Conservation (phyloP, 2,329 filamentous ascomycete genomes). For the Drechslerella dactyloides region DNA sequence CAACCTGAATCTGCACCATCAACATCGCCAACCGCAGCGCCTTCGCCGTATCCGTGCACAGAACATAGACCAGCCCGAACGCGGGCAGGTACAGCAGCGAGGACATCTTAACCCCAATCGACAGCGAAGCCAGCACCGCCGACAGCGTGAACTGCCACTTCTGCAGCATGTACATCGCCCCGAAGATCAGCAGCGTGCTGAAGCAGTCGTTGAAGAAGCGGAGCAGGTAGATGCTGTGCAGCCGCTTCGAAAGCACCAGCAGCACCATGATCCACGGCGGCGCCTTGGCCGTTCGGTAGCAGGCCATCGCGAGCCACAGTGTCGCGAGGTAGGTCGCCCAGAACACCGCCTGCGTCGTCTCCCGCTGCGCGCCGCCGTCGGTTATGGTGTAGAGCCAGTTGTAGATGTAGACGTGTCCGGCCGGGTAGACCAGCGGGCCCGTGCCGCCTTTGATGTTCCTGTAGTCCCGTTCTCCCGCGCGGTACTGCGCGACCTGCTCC, state of each 20-base stretch:
- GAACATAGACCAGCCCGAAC: conserved; percentile 75
- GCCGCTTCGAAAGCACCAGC: conserved; percentile 83
- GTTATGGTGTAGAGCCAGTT: conserved; percentile 79
- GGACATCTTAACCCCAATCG: conserved; percentile 94
- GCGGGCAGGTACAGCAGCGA: conserved; percentile 82
- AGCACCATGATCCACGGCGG: conserved; percentile 88
- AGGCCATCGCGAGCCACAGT: conserved; percentile 77
- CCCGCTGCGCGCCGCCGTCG: conserved; percentile 74
- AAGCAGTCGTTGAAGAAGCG: conserved; percentile 96
- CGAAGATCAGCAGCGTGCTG: conserved; percentile 81
- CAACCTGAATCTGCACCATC: conserved; percentile 78
- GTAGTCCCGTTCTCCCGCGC: conserved; percentile 87
- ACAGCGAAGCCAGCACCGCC: conserved; percentile 74
- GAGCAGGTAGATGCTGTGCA: conserved; percentile 92
- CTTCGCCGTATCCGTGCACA: conserved; percentile 67
- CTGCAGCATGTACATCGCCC: conserved; percentile 80
- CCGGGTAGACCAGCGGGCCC: conserved; percentile 93
- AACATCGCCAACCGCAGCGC: conserved; percentile 73
- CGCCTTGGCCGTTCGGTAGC: conserved; percentile 76
- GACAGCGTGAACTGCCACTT: conserved; percentile 75
- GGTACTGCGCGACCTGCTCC: conserved; percentile 82
- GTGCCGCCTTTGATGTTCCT: conserved; percentile 83
- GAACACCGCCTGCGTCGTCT: conserved; percentile 83
- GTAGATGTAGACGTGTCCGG: conserved; percentile 91
- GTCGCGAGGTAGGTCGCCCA: conserved; percentile 77